Evolutionary conservation across 768 basidiomycete species (phyloP).

Genomic region (Lactarius sanguifluus): DNA sequence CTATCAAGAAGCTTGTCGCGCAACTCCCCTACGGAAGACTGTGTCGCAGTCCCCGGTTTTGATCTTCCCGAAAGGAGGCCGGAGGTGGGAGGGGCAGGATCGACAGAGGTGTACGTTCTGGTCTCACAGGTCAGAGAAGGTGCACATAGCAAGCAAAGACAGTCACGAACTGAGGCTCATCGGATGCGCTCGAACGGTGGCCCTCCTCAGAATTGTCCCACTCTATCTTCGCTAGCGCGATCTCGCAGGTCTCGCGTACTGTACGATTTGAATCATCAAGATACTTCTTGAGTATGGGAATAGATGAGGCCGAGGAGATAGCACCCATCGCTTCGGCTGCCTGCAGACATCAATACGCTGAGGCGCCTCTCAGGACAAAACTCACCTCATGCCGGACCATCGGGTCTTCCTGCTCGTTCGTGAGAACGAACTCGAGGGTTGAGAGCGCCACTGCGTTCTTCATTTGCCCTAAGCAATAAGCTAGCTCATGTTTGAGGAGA

Average conservation of each 20-base stretch:
- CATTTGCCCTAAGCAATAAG: constrained; percentile 96
- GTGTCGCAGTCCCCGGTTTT: constrained; percentile 51
- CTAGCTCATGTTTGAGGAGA: constrained; percentile 93
- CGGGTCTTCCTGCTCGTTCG: constrained; percentile 70
- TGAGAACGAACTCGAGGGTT: constrained; percentile 72
- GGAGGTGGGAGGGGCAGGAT: constrained; percentile 84
- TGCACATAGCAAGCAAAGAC: not conserved
- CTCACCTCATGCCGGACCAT: constrained; percentile 97
- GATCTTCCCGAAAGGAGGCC: constrained; percentile 55
- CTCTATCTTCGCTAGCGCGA: constrained; percentile 91
- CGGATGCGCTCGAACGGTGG: constrained; percentile 40
- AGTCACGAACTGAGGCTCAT: constrained; percentile 42
- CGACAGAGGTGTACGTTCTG: constrained; percentile 79
- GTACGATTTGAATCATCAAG: constrained; percentile 66
- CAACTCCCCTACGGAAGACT: constrained; percentile 52
- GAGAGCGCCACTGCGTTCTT: constrained; percentile 71
- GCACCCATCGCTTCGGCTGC: constrained; percentile 99
- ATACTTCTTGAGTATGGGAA: constrained; percentile 71
- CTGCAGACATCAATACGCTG: constrained; percentile 40
- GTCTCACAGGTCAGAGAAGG: not conserved
- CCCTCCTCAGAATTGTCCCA: constrained; percentile 86
- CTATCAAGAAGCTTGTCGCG: constrained; percentile 63
- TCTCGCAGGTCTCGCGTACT: constrained; percentile 95
- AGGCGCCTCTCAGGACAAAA: constrained; percentile 23
- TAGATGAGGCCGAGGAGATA: constrained; percentile 65